A percentile compares a stretch with the other conserved stretches of the same genome.
Conservation (phyloP, 257 asterid genomes). For the Gentiana dahurica region DNA sequence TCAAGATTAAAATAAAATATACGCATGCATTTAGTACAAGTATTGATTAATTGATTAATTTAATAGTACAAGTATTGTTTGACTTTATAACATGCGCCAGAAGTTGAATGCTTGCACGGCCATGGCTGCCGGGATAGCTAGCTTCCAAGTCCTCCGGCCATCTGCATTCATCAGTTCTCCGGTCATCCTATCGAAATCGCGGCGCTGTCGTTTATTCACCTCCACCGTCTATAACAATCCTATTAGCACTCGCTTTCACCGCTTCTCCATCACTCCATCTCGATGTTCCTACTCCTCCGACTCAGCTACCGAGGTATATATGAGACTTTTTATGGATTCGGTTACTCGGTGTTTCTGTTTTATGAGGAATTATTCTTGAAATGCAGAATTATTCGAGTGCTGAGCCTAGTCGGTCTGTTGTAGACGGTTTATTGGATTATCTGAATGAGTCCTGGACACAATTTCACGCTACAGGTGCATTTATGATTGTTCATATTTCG, state of each 20-base stretch:
- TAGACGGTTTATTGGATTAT: conserved; percentile 77
- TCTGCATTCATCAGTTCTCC: conserved; percentile 31
- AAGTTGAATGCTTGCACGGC: background rate
- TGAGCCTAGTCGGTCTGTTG: conserved; percentile 51
- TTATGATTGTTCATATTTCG: background rate
- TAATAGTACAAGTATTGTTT: too few relatives aligned
- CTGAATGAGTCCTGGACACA: conserved; percentile 98
- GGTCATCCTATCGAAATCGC: conserved; percentile 19
- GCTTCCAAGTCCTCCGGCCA: conserved; percentile 47
- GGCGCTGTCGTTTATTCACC: conserved; percentile 17
- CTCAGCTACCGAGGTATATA: conserved; percentile 29
- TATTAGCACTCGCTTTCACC: conserved; percentile 26
- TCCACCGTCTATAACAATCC: conserved; percentile 14
- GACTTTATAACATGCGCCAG: too few relatives aligned
- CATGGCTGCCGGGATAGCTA: conserved; percentile 46
- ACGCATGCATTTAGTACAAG: too few relatives aligned
- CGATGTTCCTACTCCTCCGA: conserved; percentile 22
- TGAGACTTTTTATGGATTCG: background rate
- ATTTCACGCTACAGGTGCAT: conserved; percentile 90
- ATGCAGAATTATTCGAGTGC: conserved; percentile 36
- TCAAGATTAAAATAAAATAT: too few relatives aligned
- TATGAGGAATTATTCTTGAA: background rate
- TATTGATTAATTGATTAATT: too few relatives aligned
- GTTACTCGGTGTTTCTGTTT: background rate
- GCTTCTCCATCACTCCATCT: conserved; percentile 30